These are phyloP conservation scores for Apophysomyces variabilis DNA, from an alignment of 371 early-diverging fungal species.

Conservation along the genomic window DNA sequence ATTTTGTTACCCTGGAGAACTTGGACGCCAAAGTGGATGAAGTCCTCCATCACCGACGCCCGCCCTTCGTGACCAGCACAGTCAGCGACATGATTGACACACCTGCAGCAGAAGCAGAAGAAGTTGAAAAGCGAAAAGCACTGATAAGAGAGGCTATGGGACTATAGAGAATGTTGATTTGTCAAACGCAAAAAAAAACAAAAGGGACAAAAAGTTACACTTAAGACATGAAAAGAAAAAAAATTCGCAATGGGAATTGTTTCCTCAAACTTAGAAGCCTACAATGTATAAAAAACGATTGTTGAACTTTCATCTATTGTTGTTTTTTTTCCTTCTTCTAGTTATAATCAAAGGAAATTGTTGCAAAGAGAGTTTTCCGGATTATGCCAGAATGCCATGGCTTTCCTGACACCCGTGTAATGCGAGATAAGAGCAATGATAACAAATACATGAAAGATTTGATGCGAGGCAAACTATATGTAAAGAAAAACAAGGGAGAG, in stretches of 20 bases:
- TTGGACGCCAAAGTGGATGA: constrained; percentile 44
- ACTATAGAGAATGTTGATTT: constrained; percentile 24
- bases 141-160: constrained; percentile 49
- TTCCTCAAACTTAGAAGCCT: too few species aligned
- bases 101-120: constrained; percentile 24
- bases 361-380: constrained; percentile 21
- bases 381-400: constrained; percentile 62
- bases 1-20: constrained; percentile 53
- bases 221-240: constrained; percentile 8
- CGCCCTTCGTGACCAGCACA: constrained; percentile 23
- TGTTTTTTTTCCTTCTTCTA: too few species aligned
- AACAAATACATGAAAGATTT: constrained; percentile 90
- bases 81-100: constrained; percentile 39
- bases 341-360: not conserved
- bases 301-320: too few species aligned
- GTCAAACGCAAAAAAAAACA: not conserved
- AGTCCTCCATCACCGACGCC: constrained; percentile 27
- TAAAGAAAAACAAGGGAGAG: not conserved
- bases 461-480: constrained; percentile 78
- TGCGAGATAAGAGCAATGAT: constrained; percentile 80
- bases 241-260: too few species aligned
- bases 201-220: not conserved
- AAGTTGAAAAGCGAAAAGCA: constrained; percentile 47
- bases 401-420: constrained; percentile 77
- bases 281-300: too few species aligned